These are phyloP conservation scores for Cajanus cajan DNA, from an alignment of 306 rosid species.

Conservation along the genomic window DNA sequence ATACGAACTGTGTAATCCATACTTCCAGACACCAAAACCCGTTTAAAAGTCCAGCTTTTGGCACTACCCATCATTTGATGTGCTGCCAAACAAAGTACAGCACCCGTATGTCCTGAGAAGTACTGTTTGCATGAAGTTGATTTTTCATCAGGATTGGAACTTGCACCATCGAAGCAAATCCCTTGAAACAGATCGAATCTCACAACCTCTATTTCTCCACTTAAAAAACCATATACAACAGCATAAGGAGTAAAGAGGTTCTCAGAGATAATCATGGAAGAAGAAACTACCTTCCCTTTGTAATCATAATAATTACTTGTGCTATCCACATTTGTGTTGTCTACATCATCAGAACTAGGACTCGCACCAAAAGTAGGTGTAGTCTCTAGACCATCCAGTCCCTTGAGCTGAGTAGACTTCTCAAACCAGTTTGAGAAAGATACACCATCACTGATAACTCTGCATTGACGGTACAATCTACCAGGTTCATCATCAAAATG, in stretches of 20 bases:
- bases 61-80: conserved; percentile 63
- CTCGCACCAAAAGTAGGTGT: conserved; percentile 34
- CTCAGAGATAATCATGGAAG: conserved; percentile 77
- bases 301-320: conserved; percentile 33
- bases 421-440: conserved; percentile 55
- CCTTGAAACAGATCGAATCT: conserved; percentile 68
- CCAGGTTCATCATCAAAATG: conserved; percentile 46
- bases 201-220: conserved; percentile 76
- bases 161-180: conserved; percentile 44
- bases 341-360: conserved; percentile 37
- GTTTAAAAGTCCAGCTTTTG: conserved; percentile 46
- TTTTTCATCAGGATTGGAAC: conserved; percentile 45
- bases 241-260: conserved; percentile 62
- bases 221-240: conserved; percentile 72
- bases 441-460: conserved; percentile 48
- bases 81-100: conserved; percentile 92
- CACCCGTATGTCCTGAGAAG: conserved; percentile 76
- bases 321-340: conserved; percentile 11
- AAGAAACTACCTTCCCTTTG: conserved; percentile 52
- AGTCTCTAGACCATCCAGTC: conserved; percentile 29
- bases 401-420: conserved; percentile 36
- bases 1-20: conserved; percentile 81
- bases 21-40: conserved; percentile 90
- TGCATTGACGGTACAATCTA: conserved; percentile 41
- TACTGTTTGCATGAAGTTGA: conserved; percentile 50